Evolutionary conservation across 208 protist species (phyloP), one percentile per base, ranked within the genome.

Genomic region (Porcisia hertigi): DNA sequence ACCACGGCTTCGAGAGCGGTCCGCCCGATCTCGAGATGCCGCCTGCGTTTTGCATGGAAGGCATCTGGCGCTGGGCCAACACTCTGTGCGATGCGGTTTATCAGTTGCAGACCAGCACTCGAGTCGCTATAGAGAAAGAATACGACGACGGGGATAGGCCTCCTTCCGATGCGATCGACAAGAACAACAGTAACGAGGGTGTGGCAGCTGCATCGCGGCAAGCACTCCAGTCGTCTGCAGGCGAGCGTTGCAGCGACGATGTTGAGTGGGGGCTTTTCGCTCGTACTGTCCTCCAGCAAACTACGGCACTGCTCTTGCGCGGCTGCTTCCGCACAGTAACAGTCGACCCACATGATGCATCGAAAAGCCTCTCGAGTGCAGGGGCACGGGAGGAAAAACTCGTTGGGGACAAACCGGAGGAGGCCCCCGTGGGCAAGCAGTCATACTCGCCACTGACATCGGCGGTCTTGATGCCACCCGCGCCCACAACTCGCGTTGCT

Each of bases 71-170:
- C 43, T 76, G n/a, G 25, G 77, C 77, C 6, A 59, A 67, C 39
- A 45, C 55, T 18, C 55, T 76, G 65, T 54, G 64, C 14, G 18
- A 45, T 2, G 77, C 77, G 16, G 77, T 76, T 25, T 81, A 73
- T 25, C 60, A 64, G 34, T 41, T 81, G 52, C 77, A 81, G 55
- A 67, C 63, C 25, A 30, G 23, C 63, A 18, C 63, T 36, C 63
- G 11, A 1, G 0, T 43, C 36, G 67, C 39, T 34, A 60, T 2
- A 63, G 25, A 49, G 39, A 49, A 36, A 1, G 14, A 43, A 20
- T 25, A 18, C 63, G 3, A 49, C 63, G 23, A 49, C 23, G 47
- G 2, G 16, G 41, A 30, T 39, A 49, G 23, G 34, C 34, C 1
- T 2, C 12, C 63, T 1, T 67, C 23, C 23, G 63, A 12, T 34